phyloP scores from a whole-genome alignment of 495 filamentous ascomycete species.

The Penicillium simplicissimum region DNA sequence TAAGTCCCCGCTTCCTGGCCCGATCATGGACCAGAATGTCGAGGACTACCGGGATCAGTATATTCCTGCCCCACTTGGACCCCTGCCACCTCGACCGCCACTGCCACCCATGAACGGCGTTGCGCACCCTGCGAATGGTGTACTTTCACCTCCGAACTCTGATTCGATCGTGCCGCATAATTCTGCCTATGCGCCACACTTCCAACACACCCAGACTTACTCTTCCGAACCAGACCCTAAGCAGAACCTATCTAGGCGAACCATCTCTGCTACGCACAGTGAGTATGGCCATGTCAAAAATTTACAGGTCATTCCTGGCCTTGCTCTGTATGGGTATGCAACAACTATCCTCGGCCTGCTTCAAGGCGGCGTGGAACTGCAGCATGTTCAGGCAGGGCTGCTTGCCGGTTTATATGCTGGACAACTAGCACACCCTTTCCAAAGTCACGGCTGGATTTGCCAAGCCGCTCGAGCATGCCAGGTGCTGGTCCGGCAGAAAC shows the following conservation, averaged over 20 bases:
- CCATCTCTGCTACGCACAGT: slow-evolving; percentile 12
- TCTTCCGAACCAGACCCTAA: slow-evolving; percentile 14
- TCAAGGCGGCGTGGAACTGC: slow-evolving; percentile 72
- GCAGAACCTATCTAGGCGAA: slow-evolving; percentile 16
- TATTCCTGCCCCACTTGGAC: slow-evolving; percentile 29
- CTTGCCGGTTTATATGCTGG: slow-evolving; percentile 87
- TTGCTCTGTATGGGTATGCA: slow-evolving; percentile 85
- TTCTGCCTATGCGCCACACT: slow-evolving; percentile 24
- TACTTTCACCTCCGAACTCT: slow-evolving; percentile 32
- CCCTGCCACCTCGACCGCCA: not conserved
- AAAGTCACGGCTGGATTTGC: slow-evolving; percentile 87
- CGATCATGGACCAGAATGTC: slow-evolving; percentile 34
- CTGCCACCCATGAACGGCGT: too few species aligned
- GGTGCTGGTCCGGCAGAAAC: slow-evolving; percentile 67
- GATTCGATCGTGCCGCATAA: slow-evolving; percentile 25
- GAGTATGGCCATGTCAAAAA: slow-evolving; percentile 52
- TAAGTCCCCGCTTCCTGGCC: slow-evolving; percentile 57
- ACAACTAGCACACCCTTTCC: slow-evolving; percentile 81
- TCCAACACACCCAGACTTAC: slow-evolving; percentile 24
- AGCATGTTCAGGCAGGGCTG: slow-evolving; percentile 81
- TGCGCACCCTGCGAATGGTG: slow-evolving; percentile 15
- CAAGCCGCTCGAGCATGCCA: slow-evolving; percentile 75
- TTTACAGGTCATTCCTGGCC: slow-evolving; percentile 82
- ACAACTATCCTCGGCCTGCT: slow-evolving; percentile 83
- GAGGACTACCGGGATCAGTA: slow-evolving; percentile 29